Evolutionary conservation across 805 yeast species (phyloP).

Genomic region (Candida ponderosae): DNA sequence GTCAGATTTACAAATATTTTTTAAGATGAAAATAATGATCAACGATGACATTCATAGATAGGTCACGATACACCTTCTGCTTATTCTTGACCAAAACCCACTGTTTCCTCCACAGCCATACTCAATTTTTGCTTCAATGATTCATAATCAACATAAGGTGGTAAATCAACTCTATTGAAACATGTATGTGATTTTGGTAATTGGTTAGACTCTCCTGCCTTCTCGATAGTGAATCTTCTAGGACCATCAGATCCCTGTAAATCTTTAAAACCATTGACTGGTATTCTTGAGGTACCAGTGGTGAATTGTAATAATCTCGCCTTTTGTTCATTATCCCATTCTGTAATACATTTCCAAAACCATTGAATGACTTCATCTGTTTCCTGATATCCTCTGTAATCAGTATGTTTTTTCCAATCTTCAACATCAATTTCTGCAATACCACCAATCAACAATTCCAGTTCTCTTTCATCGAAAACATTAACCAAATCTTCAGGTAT

Average conservation of each 20-base stretch:
- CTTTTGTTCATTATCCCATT: slow-evolving; percentile 95
- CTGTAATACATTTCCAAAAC: slow-evolving; percentile 94
- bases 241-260: slow-evolving; percentile 99
- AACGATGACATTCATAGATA: background rate
- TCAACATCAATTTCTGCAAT: slow-evolving; percentile 96
- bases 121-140: slow-evolving; percentile 83
- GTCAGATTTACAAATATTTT: no score
- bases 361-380: slow-evolving; percentile 94
- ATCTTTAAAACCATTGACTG: slow-evolving; percentile 98
- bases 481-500: slow-evolving; percentile 95
- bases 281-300: slow-evolving; percentile 98
- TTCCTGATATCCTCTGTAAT: slow-evolving; percentile 96
- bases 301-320: slow-evolving; percentile 94
- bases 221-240: slow-evolving; percentile 95
- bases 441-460: slow-evolving; percentile 96
- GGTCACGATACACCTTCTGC: no score
- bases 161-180: slow-evolving; percentile 97
- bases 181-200: slow-evolving; percentile 97
- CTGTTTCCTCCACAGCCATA: slow-evolving; percentile 96
- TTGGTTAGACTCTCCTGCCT: slow-evolving; percentile 91
- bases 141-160: slow-evolving; percentile 83
- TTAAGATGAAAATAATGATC: background rate
- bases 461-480: slow-evolving; percentile 95
- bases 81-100: slow-evolving; percentile 96
- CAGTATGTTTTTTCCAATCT: slow-evolving; percentile 99